Evolutionary conservation across 2,329 filamentous ascomycete species (phyloP).

Genomic region (Blastomyces parvus): DNA sequence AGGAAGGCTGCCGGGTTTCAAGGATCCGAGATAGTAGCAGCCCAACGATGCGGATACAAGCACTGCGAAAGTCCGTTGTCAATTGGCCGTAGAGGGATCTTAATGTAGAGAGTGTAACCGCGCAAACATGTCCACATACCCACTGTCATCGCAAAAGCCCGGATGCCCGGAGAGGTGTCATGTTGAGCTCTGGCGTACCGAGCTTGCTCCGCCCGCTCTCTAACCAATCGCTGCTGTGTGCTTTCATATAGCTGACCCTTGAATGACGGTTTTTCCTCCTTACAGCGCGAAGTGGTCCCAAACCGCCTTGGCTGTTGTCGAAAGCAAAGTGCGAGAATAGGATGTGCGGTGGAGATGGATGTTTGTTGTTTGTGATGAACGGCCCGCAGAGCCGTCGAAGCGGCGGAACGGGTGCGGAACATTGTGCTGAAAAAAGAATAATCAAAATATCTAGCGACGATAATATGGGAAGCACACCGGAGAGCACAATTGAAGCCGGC

Average conservation of each 20-base stretch:
- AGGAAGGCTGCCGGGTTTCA: constrained; percentile 39
- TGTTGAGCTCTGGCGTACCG: constrained; percentile 39
- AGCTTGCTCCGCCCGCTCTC: constrained; percentile 49
- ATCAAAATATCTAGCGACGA: background rate
- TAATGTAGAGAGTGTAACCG: background rate
- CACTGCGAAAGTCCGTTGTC: constrained; percentile 30
- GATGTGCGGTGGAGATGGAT: background rate
- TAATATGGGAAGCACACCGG: background rate
- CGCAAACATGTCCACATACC: constrained; percentile 22
- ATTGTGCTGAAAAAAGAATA: constrained; percentile 5
- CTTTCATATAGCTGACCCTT: constrained; percentile 54
- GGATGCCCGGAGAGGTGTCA: constrained; percentile 29
- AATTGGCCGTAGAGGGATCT: constrained; percentile 2
- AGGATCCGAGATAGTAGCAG: constrained; percentile 48
- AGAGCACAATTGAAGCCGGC: background rate
- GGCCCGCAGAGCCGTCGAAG: constrained; percentile 9
- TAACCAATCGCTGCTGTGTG: constrained; percentile 48
- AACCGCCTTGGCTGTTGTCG: constrained; percentile 2
- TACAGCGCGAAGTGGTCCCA: background rate
- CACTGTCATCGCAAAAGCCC: constrained; percentile 30
- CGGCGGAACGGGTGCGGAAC: constrained; percentile 12
- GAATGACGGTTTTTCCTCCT: constrained; percentile 31
- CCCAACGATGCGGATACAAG: constrained; percentile 42
- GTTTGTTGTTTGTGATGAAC: constrained; percentile 6
- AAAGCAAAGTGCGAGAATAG: constrained; percentile 4